A percentile compares a stretch with the other conserved stretches of the same genome.
Evolutionary conservation across 148 eudicot species (phyloP).

Genomic region (Selenicereus undatus): DNA sequence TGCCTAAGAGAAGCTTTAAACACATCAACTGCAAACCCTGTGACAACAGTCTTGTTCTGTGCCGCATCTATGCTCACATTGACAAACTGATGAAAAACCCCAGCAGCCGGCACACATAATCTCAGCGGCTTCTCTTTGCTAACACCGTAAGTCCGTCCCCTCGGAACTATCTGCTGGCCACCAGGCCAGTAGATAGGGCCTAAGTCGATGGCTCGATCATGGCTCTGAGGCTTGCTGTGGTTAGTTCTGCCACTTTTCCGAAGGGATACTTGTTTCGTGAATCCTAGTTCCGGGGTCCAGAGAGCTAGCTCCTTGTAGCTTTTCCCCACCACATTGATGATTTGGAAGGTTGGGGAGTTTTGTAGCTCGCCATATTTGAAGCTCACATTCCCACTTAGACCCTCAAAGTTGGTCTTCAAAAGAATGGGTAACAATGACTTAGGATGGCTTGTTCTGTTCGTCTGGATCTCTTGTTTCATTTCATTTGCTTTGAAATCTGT

Average conservation of each 20-base stretch:
- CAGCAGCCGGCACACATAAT: constrained; percentile 39
- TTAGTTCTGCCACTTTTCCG: neutral
- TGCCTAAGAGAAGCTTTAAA: constrained; percentile 34
- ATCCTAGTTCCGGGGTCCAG: constrained; percentile 41
- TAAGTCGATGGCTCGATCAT: neutral
- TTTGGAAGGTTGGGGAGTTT: constrained; percentile 26
- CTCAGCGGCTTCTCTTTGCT: constrained; percentile 27
- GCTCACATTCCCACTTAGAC: constrained; percentile 38
- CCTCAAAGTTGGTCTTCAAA: constrained; percentile 24
- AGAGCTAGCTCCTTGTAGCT: constrained; percentile 38
- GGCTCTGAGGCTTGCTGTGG: neutral
- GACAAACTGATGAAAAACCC: constrained; percentile 44
- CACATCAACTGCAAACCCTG: constrained; percentile 43
- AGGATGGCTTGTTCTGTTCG: neutral
- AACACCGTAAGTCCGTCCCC: constrained; percentile 25
- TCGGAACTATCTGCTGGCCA: constrained; percentile 29
- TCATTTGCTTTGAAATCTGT: neutral
- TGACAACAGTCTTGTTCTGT: constrained; percentile 23
- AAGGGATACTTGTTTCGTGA: constrained; percentile 6
- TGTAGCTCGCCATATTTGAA: constrained; percentile 25
- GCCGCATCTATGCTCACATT: constrained; percentile 27
- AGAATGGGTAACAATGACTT: neutral
- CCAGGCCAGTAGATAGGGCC: constrained; percentile 42
- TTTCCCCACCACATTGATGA: constrained; percentile 43
- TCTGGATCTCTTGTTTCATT: neutral